Evolutionary conservation across 176 grass and related monocot genomes (phyloP).

Genomic region (Saccharum officinarum): DNA sequence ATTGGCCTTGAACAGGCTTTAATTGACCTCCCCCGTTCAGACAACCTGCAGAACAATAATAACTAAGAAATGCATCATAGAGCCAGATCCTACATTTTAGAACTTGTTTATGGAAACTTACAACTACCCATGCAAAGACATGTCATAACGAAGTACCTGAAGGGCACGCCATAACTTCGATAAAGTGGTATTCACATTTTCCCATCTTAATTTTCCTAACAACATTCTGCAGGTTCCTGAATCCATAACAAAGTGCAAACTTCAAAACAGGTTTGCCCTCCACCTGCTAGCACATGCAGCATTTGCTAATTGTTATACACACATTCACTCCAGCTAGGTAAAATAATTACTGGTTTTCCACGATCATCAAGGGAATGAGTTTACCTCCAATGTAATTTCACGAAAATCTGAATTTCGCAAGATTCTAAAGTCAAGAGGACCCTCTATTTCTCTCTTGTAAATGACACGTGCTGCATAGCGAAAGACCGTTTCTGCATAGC

Average conservation of each 20-base stretch:
- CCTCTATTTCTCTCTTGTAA: constrained; percentile 73
- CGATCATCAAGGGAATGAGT: constrained; percentile 4
- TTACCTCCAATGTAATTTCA: constrained; percentile 78
- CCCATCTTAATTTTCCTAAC: constrained; percentile 94
- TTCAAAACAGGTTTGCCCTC: constrained; percentile 82
- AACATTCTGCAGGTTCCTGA: constrained; percentile 92
- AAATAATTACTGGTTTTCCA: not conserved
- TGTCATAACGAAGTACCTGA: constrained; percentile 59
- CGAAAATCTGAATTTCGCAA: constrained; percentile 89
- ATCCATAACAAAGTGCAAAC: constrained; percentile 97
- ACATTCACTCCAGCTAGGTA: not conserved
- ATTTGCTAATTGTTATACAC: constrained; percentile 18
- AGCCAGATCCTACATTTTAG: not conserved
- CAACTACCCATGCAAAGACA: not conserved
- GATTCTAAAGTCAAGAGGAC: constrained; percentile 62
- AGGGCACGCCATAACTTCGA: constrained; percentile 99
- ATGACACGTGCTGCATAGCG: constrained; percentile 69
- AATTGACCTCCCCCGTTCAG: constrained; percentile 94
- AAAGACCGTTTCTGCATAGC: constrained; percentile 90
- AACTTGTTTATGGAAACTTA: constrained; percentile 8
- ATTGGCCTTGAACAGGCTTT: constrained; percentile 77
- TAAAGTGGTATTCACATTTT: constrained; percentile 91
- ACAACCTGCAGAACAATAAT: constrained; percentile 56
- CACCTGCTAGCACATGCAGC: constrained; percentile 57
- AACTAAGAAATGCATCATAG: not conserved